Evolutionary conservation across 257 asterid genomes (phyloP), one percentile per base, ranked within the genome.

Genomic region (Solanum lignicaule): DNA sequence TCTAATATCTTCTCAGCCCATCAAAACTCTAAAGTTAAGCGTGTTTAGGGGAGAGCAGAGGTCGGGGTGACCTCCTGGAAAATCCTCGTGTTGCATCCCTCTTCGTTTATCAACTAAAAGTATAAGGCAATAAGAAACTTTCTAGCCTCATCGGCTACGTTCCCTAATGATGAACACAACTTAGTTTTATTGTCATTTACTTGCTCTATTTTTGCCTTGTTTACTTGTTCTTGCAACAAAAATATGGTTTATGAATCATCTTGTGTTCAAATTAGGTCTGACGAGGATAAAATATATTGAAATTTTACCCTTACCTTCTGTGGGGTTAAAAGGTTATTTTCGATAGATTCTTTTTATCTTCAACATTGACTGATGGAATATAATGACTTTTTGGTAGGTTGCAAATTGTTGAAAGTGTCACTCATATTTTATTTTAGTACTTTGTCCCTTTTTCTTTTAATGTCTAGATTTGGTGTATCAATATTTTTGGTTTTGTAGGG

Each of bases 1-100:
- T 81, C 92, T 84, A 39, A 86, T 91, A 89, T 88, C 89, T 60
- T 88, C 69, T 69, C 4, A 66, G 91, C 78, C 83, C 55, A 36
- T 74, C 25, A 88, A 14, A 4, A 41, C 15, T 25, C 21, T 20
- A 0, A 78, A 78, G 84, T 78, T 78, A 7, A 78, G 84, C 36
- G 8, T 78, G 25, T 41, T 78, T 25, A 29, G 62, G 38, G 2
- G 84, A 78, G 84, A 14, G n/a, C 6, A 78, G 13, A 31, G 38
- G 78, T 16, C 39, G 3, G 38, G 20, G 14, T 41, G 32, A 7
- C 16, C 25, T 25, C 1, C 4, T 78, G 35, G 38, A 5, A 78
- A 41, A 46, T 79, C 25, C 84, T 79, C 38, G 27, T 79, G 65
- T 79, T 79, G 84, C 65, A 43, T 43, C n/a, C 15, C 84, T 16